phyloP scores from a whole-genome alignment of 169 alveolate genomes.

The Cryptosporidium ubiquitum region DNA sequence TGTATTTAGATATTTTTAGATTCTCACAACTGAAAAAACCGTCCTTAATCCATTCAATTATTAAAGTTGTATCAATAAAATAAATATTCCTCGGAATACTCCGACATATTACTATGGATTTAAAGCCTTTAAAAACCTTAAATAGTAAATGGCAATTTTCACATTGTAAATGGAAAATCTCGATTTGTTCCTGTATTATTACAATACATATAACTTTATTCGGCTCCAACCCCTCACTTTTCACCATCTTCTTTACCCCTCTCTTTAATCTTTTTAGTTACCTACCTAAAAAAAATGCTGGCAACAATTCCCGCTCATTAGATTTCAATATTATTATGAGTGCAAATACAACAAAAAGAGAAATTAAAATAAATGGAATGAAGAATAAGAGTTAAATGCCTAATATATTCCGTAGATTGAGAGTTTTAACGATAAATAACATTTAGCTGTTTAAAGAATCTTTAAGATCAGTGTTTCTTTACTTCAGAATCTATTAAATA shows the following conservation, averaged over 20 bases:
- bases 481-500: neutral
- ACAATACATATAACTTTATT: neutral
- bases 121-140: neutral
- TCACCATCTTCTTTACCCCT: neutral
- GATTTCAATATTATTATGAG: neutral
- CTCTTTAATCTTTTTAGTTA: neutral
- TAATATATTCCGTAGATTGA: too few species aligned
- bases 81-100: neutral
- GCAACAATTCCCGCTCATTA: neutral
- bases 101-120: neutral
- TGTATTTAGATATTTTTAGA: neutral
- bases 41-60: neutral
- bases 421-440: neutral
- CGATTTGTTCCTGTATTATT: neutral
- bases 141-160: neutral
- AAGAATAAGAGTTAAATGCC: neutral
- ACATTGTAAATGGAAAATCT: neutral
- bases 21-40: neutral
- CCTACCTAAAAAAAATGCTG: neutral
- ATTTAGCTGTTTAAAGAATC: neutral
- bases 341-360: neutral
- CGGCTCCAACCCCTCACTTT: neutral
- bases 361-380: neutral
- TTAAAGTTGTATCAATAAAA: neutral
- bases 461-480: neutral